These are phyloP conservation scores for Anthostomella pinea DNA, from an alignment of 2,329 filamentous ascomycete genomes.

Conservation along the genomic window DNA sequence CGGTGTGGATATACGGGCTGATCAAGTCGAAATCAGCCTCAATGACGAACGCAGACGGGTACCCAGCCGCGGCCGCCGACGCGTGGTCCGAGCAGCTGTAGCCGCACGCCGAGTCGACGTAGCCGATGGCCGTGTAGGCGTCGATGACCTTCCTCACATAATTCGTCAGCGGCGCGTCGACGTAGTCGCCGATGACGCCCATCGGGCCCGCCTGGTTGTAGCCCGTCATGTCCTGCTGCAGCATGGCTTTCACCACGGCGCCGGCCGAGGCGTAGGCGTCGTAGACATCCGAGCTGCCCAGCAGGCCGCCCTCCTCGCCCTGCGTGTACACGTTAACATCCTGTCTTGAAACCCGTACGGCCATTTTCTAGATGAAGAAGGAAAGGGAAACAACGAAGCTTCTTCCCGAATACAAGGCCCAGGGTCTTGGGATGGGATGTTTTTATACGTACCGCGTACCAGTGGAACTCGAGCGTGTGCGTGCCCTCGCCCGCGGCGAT, in stretches of 20 bases:
- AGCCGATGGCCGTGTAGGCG: slow-evolving; percentile 37
- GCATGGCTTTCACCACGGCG: slow-evolving; percentile 38
- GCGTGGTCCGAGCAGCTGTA: slow-evolving; percentile 67
- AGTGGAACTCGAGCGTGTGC: slow-evolving; percentile 83
- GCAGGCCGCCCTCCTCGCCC: slow-evolving; percentile 76
- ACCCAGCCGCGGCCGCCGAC: slow-evolving; percentile 63
- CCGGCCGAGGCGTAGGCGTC: slow-evolving; percentile 60
- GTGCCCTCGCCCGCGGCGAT: slow-evolving; percentile 60
- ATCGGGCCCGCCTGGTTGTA: slow-evolving; percentile 32
- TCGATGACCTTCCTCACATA: slow-evolving; percentile 39
- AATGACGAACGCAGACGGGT: slow-evolving; percentile 63
- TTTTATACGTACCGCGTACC: too few relatives aligned
- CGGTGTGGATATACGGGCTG: slow-evolving; percentile 71
- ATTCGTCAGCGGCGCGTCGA: slow-evolving; percentile 33
- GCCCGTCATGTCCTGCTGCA: slow-evolving; percentile 38
- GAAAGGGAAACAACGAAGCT: too few relatives aligned
- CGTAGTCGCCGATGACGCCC: slow-evolving; percentile 40
- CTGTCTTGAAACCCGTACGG: too few relatives aligned
- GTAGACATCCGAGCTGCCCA: slow-evolving; percentile 52
- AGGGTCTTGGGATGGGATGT: too few relatives aligned
- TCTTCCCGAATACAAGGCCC: too few relatives aligned
- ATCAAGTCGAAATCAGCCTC: slow-evolving; percentile 58
- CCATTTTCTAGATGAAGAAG: too few relatives aligned
- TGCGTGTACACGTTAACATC: too few relatives aligned
- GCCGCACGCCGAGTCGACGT: slow-evolving; percentile 48